Evolutionary conservation across 768 basidiomycete species (phyloP), one percentile per base, ranked within the genome.

Genomic region (Kwoniella dejecticola): DNA sequence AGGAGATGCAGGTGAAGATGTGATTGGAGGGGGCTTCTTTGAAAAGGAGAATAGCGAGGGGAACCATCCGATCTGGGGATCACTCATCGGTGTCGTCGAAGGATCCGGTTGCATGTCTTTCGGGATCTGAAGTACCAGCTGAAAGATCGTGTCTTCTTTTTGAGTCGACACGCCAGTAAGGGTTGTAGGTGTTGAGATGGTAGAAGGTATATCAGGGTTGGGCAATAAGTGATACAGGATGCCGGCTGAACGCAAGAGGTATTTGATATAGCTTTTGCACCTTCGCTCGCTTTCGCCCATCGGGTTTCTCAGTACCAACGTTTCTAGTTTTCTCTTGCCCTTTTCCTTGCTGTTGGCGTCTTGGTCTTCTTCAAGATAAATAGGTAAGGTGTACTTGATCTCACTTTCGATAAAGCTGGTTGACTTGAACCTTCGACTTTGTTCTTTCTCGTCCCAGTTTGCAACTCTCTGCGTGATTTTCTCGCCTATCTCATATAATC

Each of bases 331-430:
- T 11, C 7, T 50, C 4, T 48, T 36, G 13, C 46, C 36, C 5
- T 33, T 40, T 7, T 47, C 38, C 11, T 27, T 36, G 13, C 23
- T 13, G 3, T 42, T 38, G 11, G 17, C 21, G 11, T 15, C 23
- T 10, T 40, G 23, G 1, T 45, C 30, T 19, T 58, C 59, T 13
- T 72, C 61, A 17, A 70, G 42, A 24, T 64, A 63, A 45, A 76
- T 55, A 2, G 75, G 77, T 4, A 82, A 67, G 0, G 75, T 74
- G 53, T 80, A 79, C 45, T 79, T 79, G 44, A 74, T 60, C 4
- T 76, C 66, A 1, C 74, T 38, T 1, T 75, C 71, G n/a, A 79
- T 57, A 57, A 81, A 82, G 3, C 70, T 70, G 11, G 78, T 76
- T 27, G 71, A 71, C 58, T 82, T 82, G 79, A 82, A 81, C 36